phyloP scores from a whole-genome alignment of 371 early-diverging fungal species.

The Ordospora pajunii region DNA sequence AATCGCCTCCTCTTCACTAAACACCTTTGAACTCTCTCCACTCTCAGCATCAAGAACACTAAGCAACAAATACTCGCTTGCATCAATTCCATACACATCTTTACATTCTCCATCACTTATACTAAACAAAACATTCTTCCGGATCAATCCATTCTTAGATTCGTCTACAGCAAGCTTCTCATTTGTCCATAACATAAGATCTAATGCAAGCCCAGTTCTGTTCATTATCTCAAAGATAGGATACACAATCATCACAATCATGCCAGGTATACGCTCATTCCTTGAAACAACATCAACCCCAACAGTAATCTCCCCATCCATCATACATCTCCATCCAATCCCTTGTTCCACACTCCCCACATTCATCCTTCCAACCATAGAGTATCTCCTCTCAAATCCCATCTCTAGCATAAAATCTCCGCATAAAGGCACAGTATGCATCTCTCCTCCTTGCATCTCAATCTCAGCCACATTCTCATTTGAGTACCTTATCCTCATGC shows the following conservation, averaged over 20 bases:
- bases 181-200: background rate
- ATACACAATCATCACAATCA: background rate
- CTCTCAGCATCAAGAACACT: background rate
- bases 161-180: background rate
- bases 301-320: background rate
- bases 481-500: background rate
- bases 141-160: background rate
- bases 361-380: background rate
- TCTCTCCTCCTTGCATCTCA: background rate
- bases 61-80: background rate
- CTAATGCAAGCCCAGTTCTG: background rate
- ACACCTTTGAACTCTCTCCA: background rate
- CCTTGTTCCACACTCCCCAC: too few relatives aligned
- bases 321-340: background rate
- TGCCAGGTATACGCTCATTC: background rate
- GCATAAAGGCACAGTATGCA: background rate
- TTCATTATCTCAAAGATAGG: background rate
- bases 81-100: background rate
- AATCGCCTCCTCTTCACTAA: background rate
- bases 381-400: background rate
- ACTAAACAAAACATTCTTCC: background rate
- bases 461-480: background rate
- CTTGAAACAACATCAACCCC: background rate
- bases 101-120: background rate
- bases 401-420: background rate